These are phyloP conservation scores for Mycosphaerella arachidis DNA, from an alignment of 2,329 filamentous ascomycete species.

Conservation along the genomic window DNA sequence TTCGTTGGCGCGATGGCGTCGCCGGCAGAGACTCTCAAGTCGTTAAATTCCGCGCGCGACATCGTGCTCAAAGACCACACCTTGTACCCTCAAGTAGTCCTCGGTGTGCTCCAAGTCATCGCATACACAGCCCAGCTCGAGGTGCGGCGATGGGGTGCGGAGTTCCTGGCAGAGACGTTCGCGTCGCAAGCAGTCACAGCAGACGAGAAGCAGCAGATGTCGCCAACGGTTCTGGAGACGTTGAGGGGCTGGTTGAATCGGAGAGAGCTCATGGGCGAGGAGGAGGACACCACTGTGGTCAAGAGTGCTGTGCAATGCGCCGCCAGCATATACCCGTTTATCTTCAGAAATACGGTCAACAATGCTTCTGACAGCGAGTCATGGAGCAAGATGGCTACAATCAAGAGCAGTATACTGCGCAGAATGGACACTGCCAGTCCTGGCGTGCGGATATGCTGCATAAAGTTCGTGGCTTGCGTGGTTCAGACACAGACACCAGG, in stretches of 20 bases:
- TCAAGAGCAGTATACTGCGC: slow-evolving; percentile 82
- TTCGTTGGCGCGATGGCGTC: slow-evolving; percentile 25
- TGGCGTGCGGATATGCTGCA: slow-evolving; percentile 83
- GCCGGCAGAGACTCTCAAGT: slow-evolving; percentile 67
- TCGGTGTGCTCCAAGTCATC: slow-evolving; percentile 88
- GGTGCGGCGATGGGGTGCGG: slow-evolving; percentile 89
- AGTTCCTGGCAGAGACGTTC: slow-evolving; percentile 94
- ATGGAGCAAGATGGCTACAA: slow-evolving; percentile 83
- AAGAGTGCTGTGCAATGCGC: slow-evolving; percentile 83
- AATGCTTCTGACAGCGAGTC: slow-evolving; percentile 74
- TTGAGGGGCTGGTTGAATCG: slow-evolving; percentile 50
- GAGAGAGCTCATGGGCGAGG: slow-evolving; percentile 49
- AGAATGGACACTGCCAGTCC: slow-evolving; percentile 78
- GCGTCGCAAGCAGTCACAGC: slow-evolving; percentile 77
- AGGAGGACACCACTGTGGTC: slow-evolving; percentile 73
- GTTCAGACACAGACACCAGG: slow-evolving; percentile 89
- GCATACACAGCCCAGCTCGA: slow-evolving; percentile 69
- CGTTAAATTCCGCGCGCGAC: slow-evolving; percentile 85
- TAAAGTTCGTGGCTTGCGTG: slow-evolving; percentile 94
- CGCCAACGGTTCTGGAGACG: slow-evolving; percentile 71
- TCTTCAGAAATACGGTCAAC: slow-evolving; percentile 87
- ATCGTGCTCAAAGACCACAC: slow-evolving; percentile 81
- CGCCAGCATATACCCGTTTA: slow-evolving; percentile 86
- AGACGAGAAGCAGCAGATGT: slow-evolving; percentile 67
- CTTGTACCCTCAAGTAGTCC: slow-evolving; percentile 88